A percentile compares a stretch with the other conserved stretches of the same genome.
Conservation (phyloP, 108 stramenopile species). For the Cyclotella choctawhatcheeana region DNA sequence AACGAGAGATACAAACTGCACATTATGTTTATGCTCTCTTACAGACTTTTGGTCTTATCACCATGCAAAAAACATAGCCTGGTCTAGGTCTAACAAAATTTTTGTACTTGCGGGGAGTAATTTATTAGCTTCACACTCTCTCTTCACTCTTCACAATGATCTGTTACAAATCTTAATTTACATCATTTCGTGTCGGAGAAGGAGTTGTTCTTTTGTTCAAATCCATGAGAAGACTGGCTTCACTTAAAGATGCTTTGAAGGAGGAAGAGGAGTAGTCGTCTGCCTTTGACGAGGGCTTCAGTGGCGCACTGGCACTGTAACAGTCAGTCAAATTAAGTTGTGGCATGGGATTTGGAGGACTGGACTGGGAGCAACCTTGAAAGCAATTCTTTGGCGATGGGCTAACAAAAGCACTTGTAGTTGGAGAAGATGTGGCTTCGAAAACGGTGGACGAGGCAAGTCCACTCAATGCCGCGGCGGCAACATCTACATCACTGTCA, state of each 20-base stretch:
- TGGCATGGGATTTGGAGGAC: constrained; percentile 21
- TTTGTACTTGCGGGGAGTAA: too few species aligned
- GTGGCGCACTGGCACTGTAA: neutral
- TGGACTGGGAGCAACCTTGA: neutral
- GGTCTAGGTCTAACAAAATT: too few species aligned
- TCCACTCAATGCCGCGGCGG: constrained; percentile 43
- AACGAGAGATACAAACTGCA: too few species aligned
- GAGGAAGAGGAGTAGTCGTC: neutral
- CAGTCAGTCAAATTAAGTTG: constrained; percentile 40
- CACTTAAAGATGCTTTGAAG: constrained; percentile 35
- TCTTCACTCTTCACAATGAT: neutral
- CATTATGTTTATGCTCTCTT: too few species aligned
- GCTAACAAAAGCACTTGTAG: constrained; percentile 31
- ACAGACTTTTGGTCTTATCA: too few species aligned
- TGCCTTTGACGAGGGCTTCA: neutral
- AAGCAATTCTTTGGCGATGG: constrained; percentile 38
- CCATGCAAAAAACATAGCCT: too few species aligned
- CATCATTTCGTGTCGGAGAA: constrained; percentile 9
- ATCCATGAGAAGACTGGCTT: constrained; percentile 46
- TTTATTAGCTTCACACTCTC: too few species aligned
- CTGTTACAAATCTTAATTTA: neutral
- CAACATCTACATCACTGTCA: constrained; percentile 39
- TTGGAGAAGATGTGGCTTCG: neutral
- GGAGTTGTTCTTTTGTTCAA: constrained; percentile 42
- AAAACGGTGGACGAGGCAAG: constrained; percentile 35